Conservation (phyloP, 2,329 filamentous ascomycete species). For the Alternaria novae-zelandiae region DNA sequence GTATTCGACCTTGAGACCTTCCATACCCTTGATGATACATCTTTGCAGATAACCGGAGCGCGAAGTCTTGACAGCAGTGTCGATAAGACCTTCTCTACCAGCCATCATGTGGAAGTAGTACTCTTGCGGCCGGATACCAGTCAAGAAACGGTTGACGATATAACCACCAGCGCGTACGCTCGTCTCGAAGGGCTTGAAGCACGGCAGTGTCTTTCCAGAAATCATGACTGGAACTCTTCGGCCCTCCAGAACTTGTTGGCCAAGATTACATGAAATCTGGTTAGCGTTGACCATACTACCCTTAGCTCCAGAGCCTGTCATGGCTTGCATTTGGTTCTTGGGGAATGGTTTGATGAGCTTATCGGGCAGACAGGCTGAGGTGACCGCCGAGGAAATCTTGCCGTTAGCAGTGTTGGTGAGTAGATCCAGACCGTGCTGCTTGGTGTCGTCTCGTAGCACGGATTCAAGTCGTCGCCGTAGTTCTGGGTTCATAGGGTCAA, state of each 20-base stretch:
- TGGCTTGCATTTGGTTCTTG: slow-evolving; percentile 97
- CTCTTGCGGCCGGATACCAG: slow-evolving; percentile 94
- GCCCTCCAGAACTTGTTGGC: slow-evolving; percentile 95
- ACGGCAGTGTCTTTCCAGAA: slow-evolving; percentile 93
- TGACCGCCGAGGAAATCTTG: slow-evolving; percentile 78
- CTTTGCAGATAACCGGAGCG: slow-evolving; percentile 95
- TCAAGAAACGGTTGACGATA: slow-evolving; percentile 95
- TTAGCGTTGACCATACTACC: slow-evolving; percentile 93
- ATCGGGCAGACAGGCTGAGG: slow-evolving; percentile 76
- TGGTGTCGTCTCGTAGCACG: slow-evolving; percentile 86
- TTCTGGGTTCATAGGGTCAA: slow-evolving; percentile 70
- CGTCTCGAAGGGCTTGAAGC: slow-evolving; percentile 91
- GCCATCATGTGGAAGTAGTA: slow-evolving; percentile 99
- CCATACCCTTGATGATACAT: slow-evolving; percentile 98
- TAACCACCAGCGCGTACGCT: slow-evolving; percentile 90
- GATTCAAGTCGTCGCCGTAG: slow-evolving; percentile 82
- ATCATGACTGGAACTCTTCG: slow-evolving; percentile 96
- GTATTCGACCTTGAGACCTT: slow-evolving; percentile 89
- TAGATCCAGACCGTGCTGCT: slow-evolving; percentile 88
- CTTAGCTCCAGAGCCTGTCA: slow-evolving; percentile 97
- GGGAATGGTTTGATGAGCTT: slow-evolving; percentile 92
- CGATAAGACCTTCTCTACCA: slow-evolving; percentile 95
- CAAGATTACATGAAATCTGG: slow-evolving; percentile 95
- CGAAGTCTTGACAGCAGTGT: slow-evolving; percentile 98
- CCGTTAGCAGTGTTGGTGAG: slow-evolving; percentile 77